Base-by-base conservation (phyloP, 257 asterid genomes). In the Nicotiana knightiana region DNA sequence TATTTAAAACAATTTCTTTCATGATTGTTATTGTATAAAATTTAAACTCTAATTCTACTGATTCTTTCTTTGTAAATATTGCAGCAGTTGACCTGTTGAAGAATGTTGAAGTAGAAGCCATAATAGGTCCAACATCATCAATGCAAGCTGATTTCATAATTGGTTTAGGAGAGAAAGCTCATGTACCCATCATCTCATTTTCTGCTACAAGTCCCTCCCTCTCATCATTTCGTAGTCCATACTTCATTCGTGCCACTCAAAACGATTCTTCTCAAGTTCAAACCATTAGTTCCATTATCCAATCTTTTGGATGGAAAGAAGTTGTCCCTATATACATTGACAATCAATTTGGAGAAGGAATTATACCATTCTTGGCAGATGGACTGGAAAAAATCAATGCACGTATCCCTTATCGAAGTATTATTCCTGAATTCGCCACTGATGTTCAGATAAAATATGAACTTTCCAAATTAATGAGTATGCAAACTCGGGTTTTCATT, bases 131-230 rank as follows among this genome's bases (percentile, higher is more conserved):
- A 15, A 11, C 51, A 37, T 66, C 66, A 73, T 93, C 97, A 28
- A 79, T 61, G 82, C 90, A 91, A 80, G 88, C 95, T 18, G 81
- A 82, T 24, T 90, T 91, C 75, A 5, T 88, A n/a, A 87, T 90
- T 15, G 53, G 73, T 30, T 92, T 93, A 0, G 94, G 96, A 48
- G 79, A 83, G 9, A 90, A 86, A 81, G 85, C 92, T 79, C 89
- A 80, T 9, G 96, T 91, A 0, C 97, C 93, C 0, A 59, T 93
- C 13, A 86, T 93, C 55, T 88, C 97, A 0, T 91, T 89, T 53
- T 83, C 96, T 0, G 93, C 93, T 76, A 86, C 94, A 16, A 90
- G 93, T 57, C 93, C 92, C 1, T 87, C 88, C 28, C 89, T 90
- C 3, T 15, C 88, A 7, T 82, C 91, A 3, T 62, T 70, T 1